Percentiles rank a stretch among this genome's conserved stretches.
phyloP scores from a whole-genome alignment of 129 eudicot genomes.

The Tanacetum coccineum region DNA sequence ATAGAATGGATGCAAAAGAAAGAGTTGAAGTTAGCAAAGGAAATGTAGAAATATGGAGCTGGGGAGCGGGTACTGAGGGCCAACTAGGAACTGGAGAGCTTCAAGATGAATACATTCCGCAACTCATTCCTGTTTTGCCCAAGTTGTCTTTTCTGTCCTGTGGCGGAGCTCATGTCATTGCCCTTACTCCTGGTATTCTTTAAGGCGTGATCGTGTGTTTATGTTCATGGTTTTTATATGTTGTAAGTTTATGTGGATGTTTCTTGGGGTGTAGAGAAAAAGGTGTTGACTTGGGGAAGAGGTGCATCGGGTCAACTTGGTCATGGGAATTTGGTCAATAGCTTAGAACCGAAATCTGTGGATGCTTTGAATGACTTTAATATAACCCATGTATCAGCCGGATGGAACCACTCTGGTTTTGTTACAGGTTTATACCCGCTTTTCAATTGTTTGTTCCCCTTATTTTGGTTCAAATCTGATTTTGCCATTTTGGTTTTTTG shows the following conservation, averaged over 20 bases:
- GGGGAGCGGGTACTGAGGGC: constrained; percentile 99
- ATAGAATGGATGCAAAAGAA: constrained; percentile 30
- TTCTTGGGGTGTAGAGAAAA: constrained; percentile 48
- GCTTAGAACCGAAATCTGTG: constrained; percentile 44
- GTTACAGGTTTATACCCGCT: constrained; percentile 60
- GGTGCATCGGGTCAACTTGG: constrained; percentile 92
- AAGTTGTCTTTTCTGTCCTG: constrained; percentile 61
- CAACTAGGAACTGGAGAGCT: constrained; percentile 66
- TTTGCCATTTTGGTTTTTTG: constrained; percentile 1
- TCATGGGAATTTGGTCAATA: constrained; percentile 59
- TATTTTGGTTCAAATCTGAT: neutral
- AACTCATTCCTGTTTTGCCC: constrained; percentile 42
- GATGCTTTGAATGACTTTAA: constrained; percentile 18
- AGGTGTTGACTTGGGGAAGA: constrained; percentile 85
- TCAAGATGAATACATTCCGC: constrained; percentile 66
- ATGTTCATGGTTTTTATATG: neutral
- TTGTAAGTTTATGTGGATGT: neutral
- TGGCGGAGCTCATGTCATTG: constrained; percentile 93
- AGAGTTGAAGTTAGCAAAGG: constrained; percentile 26
- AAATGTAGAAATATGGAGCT: constrained; percentile 59
- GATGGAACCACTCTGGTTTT: constrained; percentile 95
- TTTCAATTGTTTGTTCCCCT: constrained; percentile 4
- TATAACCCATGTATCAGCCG: constrained; percentile 69
- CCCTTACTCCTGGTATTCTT: constrained; percentile 54
- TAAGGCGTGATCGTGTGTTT: neutral